phyloP scores from a whole-genome alignment of 2,329 filamentous ascomycete genomes.

The Colletotrichum truncatum region DNA sequence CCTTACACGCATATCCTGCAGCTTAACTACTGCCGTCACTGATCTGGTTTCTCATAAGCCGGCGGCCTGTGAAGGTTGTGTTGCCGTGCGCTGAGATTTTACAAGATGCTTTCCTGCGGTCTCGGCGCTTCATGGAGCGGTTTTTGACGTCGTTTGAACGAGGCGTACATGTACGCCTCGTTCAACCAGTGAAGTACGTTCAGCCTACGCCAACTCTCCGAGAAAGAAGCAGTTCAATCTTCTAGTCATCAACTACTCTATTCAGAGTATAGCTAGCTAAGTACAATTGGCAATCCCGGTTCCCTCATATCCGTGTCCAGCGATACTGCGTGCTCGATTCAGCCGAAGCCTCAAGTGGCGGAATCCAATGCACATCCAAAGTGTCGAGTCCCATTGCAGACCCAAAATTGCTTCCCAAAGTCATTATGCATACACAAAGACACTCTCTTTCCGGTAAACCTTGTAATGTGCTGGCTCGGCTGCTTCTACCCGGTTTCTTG shows the following conservation, averaged over 20 bases:
- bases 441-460: background rate
- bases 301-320: background rate
- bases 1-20: no score
- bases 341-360: background rate
- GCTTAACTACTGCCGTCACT: no score
- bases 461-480: background rate
- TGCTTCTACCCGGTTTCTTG: background rate
- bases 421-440: background rate
- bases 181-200: no score
- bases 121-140: no score
- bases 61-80: no score
- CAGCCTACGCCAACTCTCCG: no score
- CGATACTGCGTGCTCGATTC: background rate
- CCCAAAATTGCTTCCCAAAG: background rate
- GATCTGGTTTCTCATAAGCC: no score
- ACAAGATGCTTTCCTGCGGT: no score
- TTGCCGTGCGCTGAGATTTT: no score
- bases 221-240: no score
- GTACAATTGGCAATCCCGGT: background rate
- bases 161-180: no score
- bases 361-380: background rate
- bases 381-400: background rate
- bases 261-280: constrained; percentile 1
- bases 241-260: background rate
- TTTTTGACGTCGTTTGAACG: no score